Base-by-base conservation (phyloP, 2,329 filamentous ascomycete genomes). In the Penicillium decumbens region DNA sequence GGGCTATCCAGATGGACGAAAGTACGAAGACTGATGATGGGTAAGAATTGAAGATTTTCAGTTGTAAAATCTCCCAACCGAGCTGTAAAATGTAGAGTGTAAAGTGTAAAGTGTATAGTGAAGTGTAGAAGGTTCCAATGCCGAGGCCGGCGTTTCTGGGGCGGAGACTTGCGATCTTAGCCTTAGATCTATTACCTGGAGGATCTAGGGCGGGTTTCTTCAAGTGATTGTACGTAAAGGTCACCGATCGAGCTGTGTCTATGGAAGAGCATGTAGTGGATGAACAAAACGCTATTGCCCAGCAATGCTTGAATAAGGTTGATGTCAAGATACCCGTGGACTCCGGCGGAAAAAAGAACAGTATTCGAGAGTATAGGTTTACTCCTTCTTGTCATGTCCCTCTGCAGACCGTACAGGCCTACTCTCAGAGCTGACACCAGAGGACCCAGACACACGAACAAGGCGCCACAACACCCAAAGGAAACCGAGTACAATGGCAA, bases 401-500 rank as follows among this genome's bases (percentile, higher is more conserved):
- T 50, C 42, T 9, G 45, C 33, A 5, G 29, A 28, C 12, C 35
- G 29, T 47, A 27, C 45, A 8, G 43, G 35, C 23, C 41, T 50
- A 24, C 39, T 10, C 5, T 54, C 49, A 5, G 50, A 38, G 0
- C 48, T 48, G 3, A 57, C 47, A 60, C 61, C 61, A 39, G 60
- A 58, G 12, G 55, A 59, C 45, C 60, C 57, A 18, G 60, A 56
- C 23, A 68, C 66, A 38, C 58, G 41, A 3, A 62, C 63, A 37
- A 88, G 67, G 63, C 80, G 84, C 78, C 79, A 84, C 13, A 84
- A 59, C 15, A 89, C 75, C 83, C 85, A 90, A n/a, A 76, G 63
- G 64, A 88, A 87, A 0, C 87, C 87, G 33, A 84, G 58, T 2
- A 77, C 53, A 10, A 90, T 80, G 1, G 76, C 80, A 1, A 68